Conservation (phyloP, 805 yeast genomes). For the Lachancea mirantina region DNA sequence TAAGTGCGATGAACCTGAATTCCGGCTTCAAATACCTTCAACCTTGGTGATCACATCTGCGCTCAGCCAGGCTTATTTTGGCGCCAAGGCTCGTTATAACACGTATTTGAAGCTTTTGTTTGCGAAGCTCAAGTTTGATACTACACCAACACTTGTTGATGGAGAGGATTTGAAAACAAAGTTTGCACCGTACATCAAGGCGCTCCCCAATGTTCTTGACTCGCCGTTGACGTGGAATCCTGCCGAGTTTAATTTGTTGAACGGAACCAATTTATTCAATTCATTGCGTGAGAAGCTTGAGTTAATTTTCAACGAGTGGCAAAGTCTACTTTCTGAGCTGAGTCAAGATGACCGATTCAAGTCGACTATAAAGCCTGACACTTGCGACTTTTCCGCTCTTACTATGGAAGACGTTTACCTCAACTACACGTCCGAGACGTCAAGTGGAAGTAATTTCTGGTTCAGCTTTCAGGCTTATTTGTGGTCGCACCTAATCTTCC, state of each 20-base stretch:
- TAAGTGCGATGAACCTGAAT: constrained; percentile 16
- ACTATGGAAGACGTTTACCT: constrained; percentile 14
- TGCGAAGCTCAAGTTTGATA: constrained; percentile 37
- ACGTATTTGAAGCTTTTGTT: constrained; percentile 34
- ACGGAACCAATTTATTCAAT: constrained; percentile 58
- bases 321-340: constrained; percentile 3
- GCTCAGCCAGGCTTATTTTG: constrained; percentile 22
- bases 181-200: constrained; percentile 41
- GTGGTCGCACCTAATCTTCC: constrained; percentile 68
- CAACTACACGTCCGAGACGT: constrained; percentile 5
- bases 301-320: constrained; percentile 60
- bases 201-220: constrained; percentile 42
- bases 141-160: constrained; percentile 8
- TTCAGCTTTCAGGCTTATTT: constrained; percentile 58
- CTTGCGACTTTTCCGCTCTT: neutral
- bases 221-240: constrained; percentile 60
- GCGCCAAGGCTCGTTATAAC: constrained; percentile 23
- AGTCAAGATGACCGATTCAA: constrained; percentile 16
- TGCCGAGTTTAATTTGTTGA: constrained; percentile 43
- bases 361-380: no score
- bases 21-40: constrained; percentile 28
- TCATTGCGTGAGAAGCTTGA: constrained; percentile 44
- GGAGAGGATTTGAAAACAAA: constrained; percentile 22
- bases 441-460: constrained; percentile 44
- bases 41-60: constrained; percentile 25